These are phyloP conservation scores for Ampelocalamus luodianensis DNA, from an alignment of 176 grass and related monocot species.

Conservation along the genomic window DNA sequence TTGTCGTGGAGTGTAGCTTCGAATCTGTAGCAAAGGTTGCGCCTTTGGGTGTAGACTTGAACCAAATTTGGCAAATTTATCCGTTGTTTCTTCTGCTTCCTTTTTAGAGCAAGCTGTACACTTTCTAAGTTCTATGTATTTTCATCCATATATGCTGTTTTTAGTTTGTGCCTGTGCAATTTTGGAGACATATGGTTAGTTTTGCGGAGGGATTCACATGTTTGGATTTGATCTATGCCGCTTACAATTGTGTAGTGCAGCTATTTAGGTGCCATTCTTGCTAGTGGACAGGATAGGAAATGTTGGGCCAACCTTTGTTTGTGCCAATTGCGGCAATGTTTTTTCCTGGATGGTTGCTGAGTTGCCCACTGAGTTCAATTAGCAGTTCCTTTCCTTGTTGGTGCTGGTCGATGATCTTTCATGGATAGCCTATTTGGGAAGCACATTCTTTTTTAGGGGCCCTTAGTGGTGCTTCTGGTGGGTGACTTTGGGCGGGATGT, in stretches of 20 bases:
- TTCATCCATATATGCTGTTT: slow-evolving; percentile 6
- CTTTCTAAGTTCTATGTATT: not conserved
- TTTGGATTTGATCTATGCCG: not conserved
- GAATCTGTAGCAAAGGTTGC: slow-evolving; percentile 9
- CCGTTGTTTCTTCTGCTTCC: slow-evolving; percentile 14
- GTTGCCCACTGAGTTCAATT: not conserved
- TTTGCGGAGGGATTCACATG: not conserved
- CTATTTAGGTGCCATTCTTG: not conserved
- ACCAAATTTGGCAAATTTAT: not conserved
- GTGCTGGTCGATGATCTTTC: slow-evolving; percentile 4
- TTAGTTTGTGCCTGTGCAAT: not conserved
- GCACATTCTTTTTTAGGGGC: not conserved
- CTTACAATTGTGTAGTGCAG: not conserved
- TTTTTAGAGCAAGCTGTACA: slow-evolving; percentile 1
- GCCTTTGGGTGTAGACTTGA: not conserved
- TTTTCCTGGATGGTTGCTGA: not conserved
- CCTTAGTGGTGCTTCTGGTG: slow-evolving; percentile 13
- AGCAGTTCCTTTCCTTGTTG: not conserved
- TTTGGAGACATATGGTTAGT: not conserved
- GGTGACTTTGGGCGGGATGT: not conserved
- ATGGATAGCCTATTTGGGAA: slow-evolving; percentile 6
- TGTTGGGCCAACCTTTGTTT: not conserved
- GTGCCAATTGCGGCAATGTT: not conserved
- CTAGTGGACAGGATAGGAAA: slow-evolving; percentile 16
- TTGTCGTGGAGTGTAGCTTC: not conserved